These are phyloP conservation scores for Apiotrichum brassicae DNA, from an alignment of 1,284 basidiomycete genomes.

Conservation along the genomic window DNA sequence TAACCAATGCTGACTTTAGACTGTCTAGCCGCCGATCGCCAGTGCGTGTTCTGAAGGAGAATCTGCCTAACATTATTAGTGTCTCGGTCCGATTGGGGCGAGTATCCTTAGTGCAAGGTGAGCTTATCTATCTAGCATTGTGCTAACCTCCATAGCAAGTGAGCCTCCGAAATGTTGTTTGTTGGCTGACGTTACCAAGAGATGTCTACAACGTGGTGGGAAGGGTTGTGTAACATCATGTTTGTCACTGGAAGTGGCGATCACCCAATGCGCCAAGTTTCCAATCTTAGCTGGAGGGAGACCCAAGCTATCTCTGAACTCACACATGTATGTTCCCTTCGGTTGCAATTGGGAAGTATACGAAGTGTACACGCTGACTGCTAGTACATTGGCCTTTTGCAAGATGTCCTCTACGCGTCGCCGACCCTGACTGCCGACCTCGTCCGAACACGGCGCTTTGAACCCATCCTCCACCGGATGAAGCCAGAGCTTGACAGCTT, in stretches of 20 bases:
- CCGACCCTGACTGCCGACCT: slow-evolving; percentile 18
- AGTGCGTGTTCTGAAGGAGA: slow-evolving; percentile 2
- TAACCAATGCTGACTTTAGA: slow-evolving; percentile 7
- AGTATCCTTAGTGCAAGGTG: slow-evolving; percentile 18
- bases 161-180: too few species aligned
- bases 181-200: slow-evolving; percentile 2
- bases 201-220: slow-evolving; percentile 24
- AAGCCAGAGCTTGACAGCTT: slow-evolving; percentile 20
- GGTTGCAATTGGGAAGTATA: too few species aligned
- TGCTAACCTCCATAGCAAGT: background rate
- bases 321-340: slow-evolving; percentile 1
- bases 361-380: too few species aligned
- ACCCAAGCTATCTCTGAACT: background rate
- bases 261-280: background rate
- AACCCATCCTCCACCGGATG: slow-evolving; percentile 17
- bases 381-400: slow-evolving; percentile 4
- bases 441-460: slow-evolving; percentile 19
- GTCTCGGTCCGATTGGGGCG: slow-evolving; percentile 19
- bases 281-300: background rate
- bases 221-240: slow-evolving; percentile 3
- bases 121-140: background rate
- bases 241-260: background rate
- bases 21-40: slow-evolving; percentile 20
- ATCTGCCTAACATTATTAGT: slow-evolving; percentile 3
- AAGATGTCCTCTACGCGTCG: slow-evolving; percentile 13